Conservation (phyloP, 176 grass and related monocot species). For the Zea luxurians region DNA sequence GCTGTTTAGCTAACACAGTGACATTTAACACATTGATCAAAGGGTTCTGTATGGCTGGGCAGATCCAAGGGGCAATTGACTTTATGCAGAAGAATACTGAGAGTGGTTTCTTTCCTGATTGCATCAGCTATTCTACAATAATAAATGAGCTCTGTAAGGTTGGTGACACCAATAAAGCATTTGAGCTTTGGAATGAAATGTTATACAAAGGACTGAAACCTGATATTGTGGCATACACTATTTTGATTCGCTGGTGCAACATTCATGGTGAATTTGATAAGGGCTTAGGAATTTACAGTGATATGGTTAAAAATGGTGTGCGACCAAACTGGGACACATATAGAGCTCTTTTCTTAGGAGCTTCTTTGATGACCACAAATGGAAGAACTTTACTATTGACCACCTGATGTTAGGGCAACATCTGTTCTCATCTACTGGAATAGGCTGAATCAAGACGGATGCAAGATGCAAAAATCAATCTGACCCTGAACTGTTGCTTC, state of each 20-base stretch:
- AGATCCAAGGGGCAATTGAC: constrained; percentile 60
- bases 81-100: constrained; percentile 42
- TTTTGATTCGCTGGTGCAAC: constrained; percentile 65
- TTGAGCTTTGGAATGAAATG: constrained; percentile 72
- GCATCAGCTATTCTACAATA: constrained; percentile 67
- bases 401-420: constrained; percentile 34
- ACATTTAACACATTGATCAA: constrained; percentile 73
- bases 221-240: constrained; percentile 67
- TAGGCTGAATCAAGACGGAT: not conserved
- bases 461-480: not conserved
- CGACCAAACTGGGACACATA: constrained; percentile 63
- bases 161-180: constrained; percentile 57
- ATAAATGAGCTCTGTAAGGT: constrained; percentile 58
- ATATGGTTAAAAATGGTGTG: constrained; percentile 56
- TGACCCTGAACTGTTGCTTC: not conserved
- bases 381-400: constrained; percentile 36
- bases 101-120: constrained; percentile 62
- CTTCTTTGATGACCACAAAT: constrained; percentile 42
- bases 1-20: constrained; percentile 55
- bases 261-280: constrained; percentile 45
- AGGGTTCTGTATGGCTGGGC: constrained; percentile 59
- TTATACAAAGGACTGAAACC: constrained; percentile 55
- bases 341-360: constrained; percentile 53
- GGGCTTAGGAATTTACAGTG: constrained; percentile 49
- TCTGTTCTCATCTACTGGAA: not conserved